phyloP scores from a whole-genome alignment of 768 basidiomycete species.

The Lactarius tabidus region DNA sequence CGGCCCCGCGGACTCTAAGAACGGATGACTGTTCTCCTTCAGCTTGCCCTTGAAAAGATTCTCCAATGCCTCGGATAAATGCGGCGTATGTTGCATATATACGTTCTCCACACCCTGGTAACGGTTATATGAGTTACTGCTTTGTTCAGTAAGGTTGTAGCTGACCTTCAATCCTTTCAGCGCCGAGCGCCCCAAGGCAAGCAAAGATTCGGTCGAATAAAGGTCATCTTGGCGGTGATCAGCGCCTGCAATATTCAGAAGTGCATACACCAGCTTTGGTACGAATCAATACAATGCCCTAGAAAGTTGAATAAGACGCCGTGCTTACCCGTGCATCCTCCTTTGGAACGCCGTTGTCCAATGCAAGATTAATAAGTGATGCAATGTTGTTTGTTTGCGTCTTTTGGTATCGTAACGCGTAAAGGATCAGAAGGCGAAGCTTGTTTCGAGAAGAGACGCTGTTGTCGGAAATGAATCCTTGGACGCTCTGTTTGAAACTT shows the following conservation, averaged over 20 bases:
- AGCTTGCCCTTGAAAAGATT: slow-evolving; percentile 81
- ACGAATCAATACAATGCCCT: slow-evolving; percentile 2
- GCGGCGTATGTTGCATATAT: slow-evolving; percentile 95
- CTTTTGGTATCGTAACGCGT: slow-evolving; percentile 93
- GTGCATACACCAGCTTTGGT: slow-evolving; percentile 81
- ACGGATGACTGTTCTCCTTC: slow-evolving; percentile 87
- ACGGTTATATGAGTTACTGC: slow-evolving; percentile 18
- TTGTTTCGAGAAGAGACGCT: slow-evolving; percentile 75
- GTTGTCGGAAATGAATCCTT: slow-evolving; percentile 66
- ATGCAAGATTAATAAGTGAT: slow-evolving; percentile 65
- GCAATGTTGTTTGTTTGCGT: slow-evolving; percentile 77
- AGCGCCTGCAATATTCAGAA: slow-evolving; percentile 88
- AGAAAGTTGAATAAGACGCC: neutral
- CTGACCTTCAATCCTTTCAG: slow-evolving; percentile 90
- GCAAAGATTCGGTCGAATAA: slow-evolving; percentile 90
- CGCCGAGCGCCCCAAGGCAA: slow-evolving; percentile 91
- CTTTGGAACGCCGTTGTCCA: slow-evolving; percentile 68
- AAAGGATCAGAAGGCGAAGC: slow-evolving; percentile 85
- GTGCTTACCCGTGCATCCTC: slow-evolving; percentile 68
- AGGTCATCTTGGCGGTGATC: slow-evolving; percentile 97
- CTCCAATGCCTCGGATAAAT: slow-evolving; percentile 89
- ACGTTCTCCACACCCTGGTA: slow-evolving; percentile 96
- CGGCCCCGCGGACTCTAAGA: slow-evolving; percentile 66
- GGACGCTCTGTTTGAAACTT: slow-evolving; percentile 58
- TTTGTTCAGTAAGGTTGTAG: neutral